phyloP scores from a whole-genome alignment of 768 basidiomycete species.

The Mycena olivaceomarginata region DNA sequence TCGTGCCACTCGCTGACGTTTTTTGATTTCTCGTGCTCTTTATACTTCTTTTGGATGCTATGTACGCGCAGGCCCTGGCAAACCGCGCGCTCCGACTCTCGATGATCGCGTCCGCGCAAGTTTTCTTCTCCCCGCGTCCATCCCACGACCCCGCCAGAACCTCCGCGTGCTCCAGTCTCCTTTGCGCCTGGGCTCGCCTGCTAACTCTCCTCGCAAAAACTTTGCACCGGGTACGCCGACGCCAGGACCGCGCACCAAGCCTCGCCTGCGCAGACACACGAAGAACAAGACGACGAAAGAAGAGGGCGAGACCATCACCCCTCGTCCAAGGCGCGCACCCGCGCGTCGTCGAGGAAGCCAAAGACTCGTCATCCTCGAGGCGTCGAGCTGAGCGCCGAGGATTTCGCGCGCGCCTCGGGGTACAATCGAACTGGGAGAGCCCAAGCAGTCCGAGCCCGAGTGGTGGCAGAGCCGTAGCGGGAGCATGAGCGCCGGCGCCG shows the following conservation, averaged over 20 bases:
- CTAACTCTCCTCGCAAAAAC: slow-evolving; percentile 34
- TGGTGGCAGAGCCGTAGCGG: neutral
- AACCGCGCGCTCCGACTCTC: slow-evolving; percentile 78
- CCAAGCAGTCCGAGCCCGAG: neutral
- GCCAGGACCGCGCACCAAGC: slow-evolving; percentile 26
- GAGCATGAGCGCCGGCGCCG: neutral
- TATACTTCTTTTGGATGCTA: neutral
- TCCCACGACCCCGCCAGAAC: slow-evolving; percentile 77
- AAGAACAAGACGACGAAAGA: slow-evolving; percentile 54
- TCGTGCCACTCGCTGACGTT: slow-evolving; percentile 4
- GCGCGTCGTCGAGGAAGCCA: slow-evolving; percentile 81
- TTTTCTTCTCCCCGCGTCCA: slow-evolving; percentile 80
- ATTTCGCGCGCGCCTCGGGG: slow-evolving; percentile 37
- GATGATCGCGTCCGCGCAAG: slow-evolving; percentile 85
- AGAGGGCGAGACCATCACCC: slow-evolving; percentile 69
- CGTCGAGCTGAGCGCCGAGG: slow-evolving; percentile 58
- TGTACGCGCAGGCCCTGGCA: slow-evolving; percentile 51
- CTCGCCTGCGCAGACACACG: slow-evolving; percentile 3
- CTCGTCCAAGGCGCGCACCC: slow-evolving; percentile 82
- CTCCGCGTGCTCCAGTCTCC: slow-evolving; percentile 79
- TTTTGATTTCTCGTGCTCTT: neutral
- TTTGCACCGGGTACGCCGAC: slow-evolving; percentile 1
- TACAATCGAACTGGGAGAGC: neutral
- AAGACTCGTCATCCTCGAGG: slow-evolving; percentile 84
- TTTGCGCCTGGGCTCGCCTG: slow-evolving; percentile 59